Evolutionary conservation across 768 basidiomycete genomes (phyloP), one percentile per base, ranked within the genome.

Genomic region (Mycena belliarum): DNA sequence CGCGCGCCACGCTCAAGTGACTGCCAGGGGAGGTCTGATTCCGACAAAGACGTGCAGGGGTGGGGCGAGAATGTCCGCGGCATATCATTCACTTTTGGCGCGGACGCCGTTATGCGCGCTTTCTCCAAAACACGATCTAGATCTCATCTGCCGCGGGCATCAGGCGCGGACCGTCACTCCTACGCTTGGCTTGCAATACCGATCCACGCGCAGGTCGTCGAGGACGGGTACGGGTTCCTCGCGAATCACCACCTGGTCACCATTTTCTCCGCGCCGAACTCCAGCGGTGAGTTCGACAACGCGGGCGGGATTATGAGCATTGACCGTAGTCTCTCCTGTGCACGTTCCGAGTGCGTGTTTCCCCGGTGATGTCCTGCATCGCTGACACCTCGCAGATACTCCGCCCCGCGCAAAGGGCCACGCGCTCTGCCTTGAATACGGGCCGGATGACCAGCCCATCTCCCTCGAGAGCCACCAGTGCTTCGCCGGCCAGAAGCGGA

Each of bases 101-200:
- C 95, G 28, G 96, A 98, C 70, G 95, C 98, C 49, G 96, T 98
- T 49, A 93, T 93, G 65, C 84, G 95, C 84, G 95, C 68, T 98
- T 98, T 83, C 79, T 98, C 69, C 94, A 96, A 98, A 97, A 74
- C 96, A 98, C 70, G 95, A 98, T 75, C 97, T 98, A 94, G 96
- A 98, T 73, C 79, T 98, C 71, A 98, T 98, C 69, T 97, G 95
- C 77, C 85, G 95, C 74, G 96, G 94, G 70, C 95, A 98, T 81
- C 95, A 97, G 84, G 92, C 88, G 68, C 67, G 86, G 75, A 23
- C n/a, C 25, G 8, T 20, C 40, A 7, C 6, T 38, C 37, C 11
- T n/a, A 6, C 8, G 8, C 24, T 26, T 8, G 1, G 37, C 23
- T 11, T 10, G 2, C 35, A 26, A 14, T 11, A 20, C n/a, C 11